Evolutionary conservation across 2,329 filamentous ascomycete genomes (phyloP).

Genomic region (Coniochaeta sp.): DNA sequence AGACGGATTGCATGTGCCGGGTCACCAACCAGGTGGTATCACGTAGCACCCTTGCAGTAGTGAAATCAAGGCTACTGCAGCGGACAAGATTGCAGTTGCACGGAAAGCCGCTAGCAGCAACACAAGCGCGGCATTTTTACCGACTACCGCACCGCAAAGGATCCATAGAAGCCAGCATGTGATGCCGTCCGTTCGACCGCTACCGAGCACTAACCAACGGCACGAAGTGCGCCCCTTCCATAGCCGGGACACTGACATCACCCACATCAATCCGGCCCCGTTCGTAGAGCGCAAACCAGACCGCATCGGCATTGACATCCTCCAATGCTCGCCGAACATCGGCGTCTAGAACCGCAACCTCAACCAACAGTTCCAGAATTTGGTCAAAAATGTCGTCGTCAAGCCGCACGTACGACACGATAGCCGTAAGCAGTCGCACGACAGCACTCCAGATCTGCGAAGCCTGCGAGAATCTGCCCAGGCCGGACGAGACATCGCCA

Average conservation of each 20-base stretch:
- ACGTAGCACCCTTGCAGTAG: not conserved
- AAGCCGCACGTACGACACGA: constrained; percentile 58
- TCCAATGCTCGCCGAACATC: constrained; percentile 53
- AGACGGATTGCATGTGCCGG: not conserved
- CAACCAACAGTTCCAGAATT: constrained; percentile 54
- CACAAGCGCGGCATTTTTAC: not conserved
- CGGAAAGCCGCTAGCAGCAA: not conserved
- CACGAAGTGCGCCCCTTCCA: constrained; percentile 35
- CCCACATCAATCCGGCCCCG: constrained; percentile 29
- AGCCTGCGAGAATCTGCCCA: constrained; percentile 54
- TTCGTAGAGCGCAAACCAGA: constrained; percentile 61
- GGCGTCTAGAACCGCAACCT: constrained; percentile 33
- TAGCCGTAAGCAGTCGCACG: constrained; percentile 47
- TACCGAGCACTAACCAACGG: constrained; percentile 6
- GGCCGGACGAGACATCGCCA: constrained; percentile 21
- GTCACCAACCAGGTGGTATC: not conserved
- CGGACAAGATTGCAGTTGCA: not conserved
- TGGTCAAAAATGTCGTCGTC: constrained; percentile 66
- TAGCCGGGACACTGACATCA: constrained; percentile 23
- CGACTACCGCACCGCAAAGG: not conserved
- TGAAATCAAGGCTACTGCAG: not conserved
- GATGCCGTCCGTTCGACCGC: not conserved
- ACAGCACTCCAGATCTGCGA: constrained; percentile 59
- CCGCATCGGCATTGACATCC: constrained; percentile 62
- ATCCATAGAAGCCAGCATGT: not conserved